Evolutionary conservation across 2,329 filamentous ascomycete genomes (phyloP).

Genomic region (Cladosporium sp.): DNA sequence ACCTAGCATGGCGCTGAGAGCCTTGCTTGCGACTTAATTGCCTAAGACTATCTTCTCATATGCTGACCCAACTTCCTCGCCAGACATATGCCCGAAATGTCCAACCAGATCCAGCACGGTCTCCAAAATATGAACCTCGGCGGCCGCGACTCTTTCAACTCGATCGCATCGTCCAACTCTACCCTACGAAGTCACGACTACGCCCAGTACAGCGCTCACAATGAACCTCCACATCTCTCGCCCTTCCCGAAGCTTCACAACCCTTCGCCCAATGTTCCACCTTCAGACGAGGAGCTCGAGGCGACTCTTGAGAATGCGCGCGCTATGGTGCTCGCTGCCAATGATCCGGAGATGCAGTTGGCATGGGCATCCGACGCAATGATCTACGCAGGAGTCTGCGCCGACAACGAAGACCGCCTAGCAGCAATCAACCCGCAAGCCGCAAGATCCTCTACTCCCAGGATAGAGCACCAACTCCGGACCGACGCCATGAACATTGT

Average conservation of each 20-base stretch:
- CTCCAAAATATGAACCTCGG: constrained; percentile 78
- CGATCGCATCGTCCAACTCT: neutral
- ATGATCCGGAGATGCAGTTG: constrained; percentile 94
- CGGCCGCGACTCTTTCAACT: constrained; percentile 26
- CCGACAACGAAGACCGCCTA: constrained; percentile 73
- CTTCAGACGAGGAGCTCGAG: constrained; percentile 92
- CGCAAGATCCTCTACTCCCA: constrained; percentile 74
- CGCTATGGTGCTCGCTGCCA: constrained; percentile 81
- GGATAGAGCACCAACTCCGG: constrained; percentile 83
- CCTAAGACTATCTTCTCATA: neutral
- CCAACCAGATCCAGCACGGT: constrained; percentile 94
- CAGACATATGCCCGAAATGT: constrained; percentile 66
- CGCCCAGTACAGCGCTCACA: constrained; percentile 33
- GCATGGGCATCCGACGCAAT: constrained; percentile 95
- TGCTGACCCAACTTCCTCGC: neutral
- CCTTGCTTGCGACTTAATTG: no score
- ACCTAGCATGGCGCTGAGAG: neutral
- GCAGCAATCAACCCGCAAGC: constrained; percentile 45
- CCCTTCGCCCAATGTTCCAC: constrained; percentile 83
- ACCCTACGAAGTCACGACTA: constrained; percentile 38
- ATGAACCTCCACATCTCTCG: constrained; percentile 76
- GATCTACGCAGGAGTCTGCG: constrained; percentile 80
- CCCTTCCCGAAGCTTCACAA: constrained; percentile 84
- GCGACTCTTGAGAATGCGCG: constrained; percentile 83
- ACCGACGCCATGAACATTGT: constrained; percentile 91